These are phyloP conservation scores for Phlebiopsis gigantea DNA, from an alignment of 768 basidiomycete species.

Conservation along the genomic window DNA sequence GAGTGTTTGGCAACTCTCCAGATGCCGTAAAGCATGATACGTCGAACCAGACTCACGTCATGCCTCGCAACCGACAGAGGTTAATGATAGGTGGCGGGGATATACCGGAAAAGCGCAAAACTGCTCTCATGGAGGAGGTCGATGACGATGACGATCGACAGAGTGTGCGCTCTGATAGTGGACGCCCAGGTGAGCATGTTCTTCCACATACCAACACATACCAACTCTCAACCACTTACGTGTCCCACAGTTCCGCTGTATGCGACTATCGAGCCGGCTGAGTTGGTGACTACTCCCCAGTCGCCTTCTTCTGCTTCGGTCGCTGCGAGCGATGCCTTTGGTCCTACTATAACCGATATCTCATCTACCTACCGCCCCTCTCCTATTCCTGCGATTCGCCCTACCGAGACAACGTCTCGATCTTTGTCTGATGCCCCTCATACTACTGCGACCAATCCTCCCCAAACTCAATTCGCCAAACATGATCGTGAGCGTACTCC, in stretches of 20 bases:
- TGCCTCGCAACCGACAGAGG: constrained; percentile 46
- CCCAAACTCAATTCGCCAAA: background rate
- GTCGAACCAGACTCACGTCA: constrained; percentile 33
- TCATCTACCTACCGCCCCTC: background rate
- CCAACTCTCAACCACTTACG: background rate
- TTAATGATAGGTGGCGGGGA: constrained; percentile 62
- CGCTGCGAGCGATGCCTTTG: constrained; percentile 28
- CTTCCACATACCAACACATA: background rate
- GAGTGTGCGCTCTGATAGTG: constrained; percentile 14
- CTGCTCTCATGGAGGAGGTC: constrained; percentile 29
- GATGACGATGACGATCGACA: constrained; percentile 37
- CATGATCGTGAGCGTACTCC: background rate
- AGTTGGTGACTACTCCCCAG: constrained; percentile 32
- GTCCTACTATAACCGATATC: constrained; percentile 11
- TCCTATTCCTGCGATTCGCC: constrained; percentile 2
- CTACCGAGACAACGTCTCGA: background rate
- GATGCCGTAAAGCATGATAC: constrained; percentile 32
- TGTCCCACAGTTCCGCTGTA: constrained; percentile 17
- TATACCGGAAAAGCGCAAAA: constrained; percentile 32
- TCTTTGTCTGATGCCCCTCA: background rate
- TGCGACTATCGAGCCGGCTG: constrained; percentile 40
- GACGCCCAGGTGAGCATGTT: background rate
- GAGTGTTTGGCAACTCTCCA: constrained; percentile 67
- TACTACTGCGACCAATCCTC: background rate
- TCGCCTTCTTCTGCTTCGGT: constrained; percentile 27